Percentiles rank a stretch among this genome's conserved stretches.
phyloP scores from a whole-genome alignment of 2,329 filamentous ascomycete genomes.

The Ascochyta koolunga region DNA sequence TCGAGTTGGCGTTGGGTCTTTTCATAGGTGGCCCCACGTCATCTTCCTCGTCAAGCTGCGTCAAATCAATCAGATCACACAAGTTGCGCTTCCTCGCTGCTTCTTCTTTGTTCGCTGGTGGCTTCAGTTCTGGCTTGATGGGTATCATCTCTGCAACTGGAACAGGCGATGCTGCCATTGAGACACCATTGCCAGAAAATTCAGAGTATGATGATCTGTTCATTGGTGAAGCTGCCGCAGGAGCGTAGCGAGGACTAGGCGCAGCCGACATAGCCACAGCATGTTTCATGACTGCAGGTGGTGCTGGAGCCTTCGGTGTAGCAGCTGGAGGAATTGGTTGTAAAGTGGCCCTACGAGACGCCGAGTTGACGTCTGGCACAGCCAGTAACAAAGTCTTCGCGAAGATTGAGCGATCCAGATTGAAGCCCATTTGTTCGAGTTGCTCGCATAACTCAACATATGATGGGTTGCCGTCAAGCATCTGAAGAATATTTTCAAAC shows the following conservation, averaged over 20 bases:
- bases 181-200: conserved; percentile 16
- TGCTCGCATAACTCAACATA: conserved; percentile 62
- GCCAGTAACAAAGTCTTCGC: conserved; percentile 58
- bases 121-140: conserved; percentile 33
- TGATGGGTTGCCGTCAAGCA: conserved; percentile 61
- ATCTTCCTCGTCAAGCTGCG: conserved; percentile 54
- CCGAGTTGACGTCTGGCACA: conserved; percentile 51
- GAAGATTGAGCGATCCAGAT: conserved; percentile 59
- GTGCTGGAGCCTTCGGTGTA: conserved; percentile 9
- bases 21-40: conserved; percentile 48
- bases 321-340: conserved; percentile 8
- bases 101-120: conserved; percentile 58
- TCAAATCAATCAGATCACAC: conserved; percentile 61
- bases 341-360: conserved; percentile 25
- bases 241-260: conserved; percentile 20
- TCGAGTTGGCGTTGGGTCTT: conserved; percentile 19
- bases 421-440: conserved; percentile 57
- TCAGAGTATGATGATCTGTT: conserved; percentile 21
- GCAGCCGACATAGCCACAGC: conserved; percentile 20
- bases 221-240: conserved; percentile 24
- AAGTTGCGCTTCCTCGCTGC: conserved; percentile 62
- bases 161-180: conserved; percentile 25
- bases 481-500: conserved; percentile 50
- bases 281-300: conserved; percentile 22
- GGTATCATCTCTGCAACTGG: conserved; percentile 44